These are phyloP conservation scores for Pythium phragmiticola DNA, from an alignment of 352 stramenopile genomes.

Conservation along the genomic window DNA sequence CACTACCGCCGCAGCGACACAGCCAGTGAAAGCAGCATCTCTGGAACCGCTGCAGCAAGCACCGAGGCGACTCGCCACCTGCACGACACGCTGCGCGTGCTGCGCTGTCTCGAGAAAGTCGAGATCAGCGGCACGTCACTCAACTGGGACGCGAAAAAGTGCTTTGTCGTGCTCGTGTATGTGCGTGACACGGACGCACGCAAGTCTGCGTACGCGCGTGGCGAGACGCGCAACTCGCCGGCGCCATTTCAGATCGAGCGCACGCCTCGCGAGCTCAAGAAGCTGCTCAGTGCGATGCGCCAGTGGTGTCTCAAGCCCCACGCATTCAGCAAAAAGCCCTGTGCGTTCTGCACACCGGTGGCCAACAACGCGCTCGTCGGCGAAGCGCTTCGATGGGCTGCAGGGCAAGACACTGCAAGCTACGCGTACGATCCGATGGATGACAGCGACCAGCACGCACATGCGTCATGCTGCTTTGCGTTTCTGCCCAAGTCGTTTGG, in stretches of 20 bases:
- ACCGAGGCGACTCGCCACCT: background rate
- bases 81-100: constrained; percentile 9
- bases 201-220: background rate
- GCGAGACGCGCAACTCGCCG: background rate
- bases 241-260: constrained; percentile 25
- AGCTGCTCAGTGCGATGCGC: constrained; percentile 12
- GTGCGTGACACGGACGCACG: constrained; percentile 11
- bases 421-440: background rate
- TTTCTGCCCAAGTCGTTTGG: constrained; percentile 2
- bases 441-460: background rate
- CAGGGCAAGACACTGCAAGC: background rate
- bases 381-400: background rate
- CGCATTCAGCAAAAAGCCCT: background rate
- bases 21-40: background rate
- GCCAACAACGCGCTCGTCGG: background rate
- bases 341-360: constrained; percentile 12
- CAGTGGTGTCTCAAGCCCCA: constrained; percentile 5
- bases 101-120: constrained; percentile 10
- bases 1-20: background rate
- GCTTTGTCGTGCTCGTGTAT: constrained; percentile 12
- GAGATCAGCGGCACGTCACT: constrained; percentile 13
- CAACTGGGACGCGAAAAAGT: constrained; percentile 15
- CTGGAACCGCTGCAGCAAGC: background rate
- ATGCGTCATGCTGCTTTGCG: background rate
- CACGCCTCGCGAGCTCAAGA: constrained; percentile 7